A percentile compares a stretch with the other conserved stretches of the same genome.
Evolutionary conservation across 306 rosid species (phyloP).

Genomic region (Cicer yamashitae): DNA sequence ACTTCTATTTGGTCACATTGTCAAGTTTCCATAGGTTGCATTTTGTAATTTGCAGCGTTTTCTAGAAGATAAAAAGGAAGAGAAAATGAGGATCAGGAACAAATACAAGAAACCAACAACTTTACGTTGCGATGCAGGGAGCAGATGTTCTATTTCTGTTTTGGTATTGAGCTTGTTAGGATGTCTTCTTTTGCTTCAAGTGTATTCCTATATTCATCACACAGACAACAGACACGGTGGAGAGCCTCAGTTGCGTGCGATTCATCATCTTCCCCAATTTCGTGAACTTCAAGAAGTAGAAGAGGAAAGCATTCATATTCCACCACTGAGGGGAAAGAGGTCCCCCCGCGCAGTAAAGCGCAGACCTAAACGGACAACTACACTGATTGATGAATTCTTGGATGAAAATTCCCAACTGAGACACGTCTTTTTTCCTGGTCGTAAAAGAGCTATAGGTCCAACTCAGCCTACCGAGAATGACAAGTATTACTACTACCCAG

Average conservation of each 20-base stretch:
- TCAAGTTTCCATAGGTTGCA: constrained; percentile 70
- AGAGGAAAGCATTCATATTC: constrained; percentile 76
- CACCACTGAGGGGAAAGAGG: constrained; percentile 94
- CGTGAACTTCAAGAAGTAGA: constrained; percentile 85
- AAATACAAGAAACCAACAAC: constrained; percentile 79
- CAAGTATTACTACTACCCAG: constrained; percentile 77
- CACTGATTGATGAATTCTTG: constrained; percentile 89
- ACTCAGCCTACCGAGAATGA: constrained; percentile 56
- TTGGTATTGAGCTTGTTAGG: constrained; percentile 81
- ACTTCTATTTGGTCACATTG: constrained; percentile 50
- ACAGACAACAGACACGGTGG: constrained; percentile 46
- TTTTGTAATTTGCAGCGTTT: constrained; percentile 72
- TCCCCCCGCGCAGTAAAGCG: constrained; percentile 91
- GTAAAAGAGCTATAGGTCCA: constrained; percentile 70
- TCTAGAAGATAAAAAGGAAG: constrained; percentile 71
- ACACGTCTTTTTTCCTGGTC: constrained; percentile 75
- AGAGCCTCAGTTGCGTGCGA: constrained; percentile 50
- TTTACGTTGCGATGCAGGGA: constrained; percentile 80
- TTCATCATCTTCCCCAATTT: constrained; percentile 60
- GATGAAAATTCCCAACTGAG: constrained; percentile 93
- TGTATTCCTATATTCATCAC: constrained; percentile 56
- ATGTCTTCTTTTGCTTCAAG: constrained; percentile 70
- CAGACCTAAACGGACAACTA: constrained; percentile 72
- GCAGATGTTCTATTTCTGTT: constrained; percentile 66
- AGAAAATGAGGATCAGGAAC: constrained; percentile 88